Conservation (phyloP, 2,329 filamentous ascomycete genomes). For the Penicillium sclerotiorum region DNA sequence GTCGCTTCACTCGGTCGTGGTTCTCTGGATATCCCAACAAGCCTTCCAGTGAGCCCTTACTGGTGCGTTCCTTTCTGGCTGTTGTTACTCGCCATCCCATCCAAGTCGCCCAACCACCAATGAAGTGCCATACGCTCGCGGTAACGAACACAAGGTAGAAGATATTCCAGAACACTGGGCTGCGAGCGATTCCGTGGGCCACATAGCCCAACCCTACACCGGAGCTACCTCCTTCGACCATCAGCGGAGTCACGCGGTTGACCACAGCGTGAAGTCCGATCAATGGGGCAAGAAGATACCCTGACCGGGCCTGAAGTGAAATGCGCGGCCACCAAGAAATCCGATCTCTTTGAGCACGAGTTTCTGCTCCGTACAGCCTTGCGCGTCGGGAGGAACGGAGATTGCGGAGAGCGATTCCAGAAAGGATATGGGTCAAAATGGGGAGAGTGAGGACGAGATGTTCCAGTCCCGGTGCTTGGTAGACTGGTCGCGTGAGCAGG, state of each 20-base stretch:
- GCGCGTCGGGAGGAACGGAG: conserved; percentile 73
- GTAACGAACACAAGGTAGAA: conserved; percentile 71
- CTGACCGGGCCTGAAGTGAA: conserved; percentile 70
- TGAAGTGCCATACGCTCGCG: conserved; percentile 73
- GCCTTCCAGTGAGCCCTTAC: conserved; percentile 35
- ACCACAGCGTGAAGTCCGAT: conserved; percentile 72
- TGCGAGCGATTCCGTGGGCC: conserved; percentile 77
- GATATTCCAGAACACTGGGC: conserved; percentile 65
- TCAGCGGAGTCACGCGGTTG: conserved; percentile 74
- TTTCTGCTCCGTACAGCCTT: conserved; percentile 72
- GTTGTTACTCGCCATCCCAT: conserved; percentile 57
- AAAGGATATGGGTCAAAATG: conserved; percentile 72
- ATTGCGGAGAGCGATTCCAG: conserved; percentile 76
- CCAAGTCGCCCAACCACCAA: conserved; percentile 87
- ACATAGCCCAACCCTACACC: conserved; percentile 83
- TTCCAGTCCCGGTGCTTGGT: conserved; percentile 81
- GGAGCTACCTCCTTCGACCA: conserved; percentile 81
- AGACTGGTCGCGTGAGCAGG: conserved; percentile 86
- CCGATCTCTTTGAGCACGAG: conserved; percentile 51
- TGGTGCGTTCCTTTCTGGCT: conserved; percentile 29
- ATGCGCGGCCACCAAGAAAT: conserved; percentile 67
- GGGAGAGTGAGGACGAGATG: conserved; percentile 77
- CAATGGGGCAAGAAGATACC: conserved; percentile 69
- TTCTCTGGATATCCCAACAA: conserved; percentile 50
- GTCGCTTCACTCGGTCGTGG: conserved; percentile 52